Evolutionary conservation across 2,329 filamentous ascomycete genomes (phyloP), one percentile per base, ranked within the genome.

Genomic region (Cladosporium cucumerinum): DNA sequence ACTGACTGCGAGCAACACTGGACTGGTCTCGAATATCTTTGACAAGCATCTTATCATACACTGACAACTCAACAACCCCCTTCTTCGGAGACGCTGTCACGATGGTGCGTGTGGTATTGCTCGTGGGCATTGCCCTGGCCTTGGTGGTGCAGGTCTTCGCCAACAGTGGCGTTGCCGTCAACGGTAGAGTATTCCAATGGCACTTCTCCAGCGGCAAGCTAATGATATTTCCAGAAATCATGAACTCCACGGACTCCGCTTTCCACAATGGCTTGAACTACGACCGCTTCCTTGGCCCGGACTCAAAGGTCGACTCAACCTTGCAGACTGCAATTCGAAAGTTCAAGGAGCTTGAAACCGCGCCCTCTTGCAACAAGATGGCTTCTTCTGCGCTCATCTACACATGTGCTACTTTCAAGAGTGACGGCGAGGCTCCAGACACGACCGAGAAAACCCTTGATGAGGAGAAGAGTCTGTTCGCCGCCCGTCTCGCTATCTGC

Each of bases 401-500:
- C 58, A 84, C 84, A 36, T 88, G 86, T 70, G 80, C 84, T 68
- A 74, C 78, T 0, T 76, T 86, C 28, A 79, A 82, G 8, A 73
- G 71, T 26, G 69, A 69, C n/a, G 68, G 72, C n/a, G 67, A 26
- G 30, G 14, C 32, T 8, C 18, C 8, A 55, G 72, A 5, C 65
- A 63, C 57, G 49, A 68, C 6, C 70, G 74, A 4, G 49, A 68
- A 12, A 71, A 73, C 61, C 69, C 73, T 82, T 48, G 82, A 82
- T 63, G 74, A 75, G 63, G 76, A 78, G 66, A 85, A 82, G 67
- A 85, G 85, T 5, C 79, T 86, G 34, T 89, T 87, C 67, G 86
- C 87, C 2, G 84, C 84, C 10, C 83, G 86, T 52, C 78, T 89
- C 18, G 86, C 88, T 12, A 78, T 88, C 10, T 90, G 88, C 69